Percentiles rank a stretch among this genome's conserved stretches.
Conservation (phyloP, 2,329 filamentous ascomycete species). For the Cladorrhinum sp. region DNA sequence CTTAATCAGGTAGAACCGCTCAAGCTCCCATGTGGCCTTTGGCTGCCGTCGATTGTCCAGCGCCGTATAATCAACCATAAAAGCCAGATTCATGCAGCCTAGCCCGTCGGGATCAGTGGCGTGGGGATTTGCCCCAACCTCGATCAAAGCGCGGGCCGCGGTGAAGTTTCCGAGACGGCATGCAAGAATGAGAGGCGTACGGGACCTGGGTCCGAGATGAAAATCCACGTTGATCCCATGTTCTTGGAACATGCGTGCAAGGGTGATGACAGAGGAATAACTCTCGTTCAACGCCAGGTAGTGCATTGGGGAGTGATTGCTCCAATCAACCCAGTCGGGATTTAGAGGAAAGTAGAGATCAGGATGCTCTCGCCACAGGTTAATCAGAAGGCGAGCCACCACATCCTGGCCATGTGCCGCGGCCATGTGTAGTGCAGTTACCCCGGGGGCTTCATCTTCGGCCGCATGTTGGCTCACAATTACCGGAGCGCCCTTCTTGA, state of each 20-base stretch:
- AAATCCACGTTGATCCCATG: neutral
- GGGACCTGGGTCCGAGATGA: neutral
- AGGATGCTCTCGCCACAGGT: neutral
- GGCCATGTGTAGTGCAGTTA: constrained; percentile 4
- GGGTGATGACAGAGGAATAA: neutral
- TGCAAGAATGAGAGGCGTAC: neutral
- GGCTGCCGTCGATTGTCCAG: neutral
- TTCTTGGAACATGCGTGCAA: neutral
- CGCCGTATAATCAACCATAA: neutral
- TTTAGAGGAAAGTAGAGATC: neutral
- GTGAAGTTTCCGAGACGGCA: neutral
- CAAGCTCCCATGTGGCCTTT: neutral
- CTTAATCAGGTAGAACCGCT: neutral
- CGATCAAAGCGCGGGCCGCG: neutral
- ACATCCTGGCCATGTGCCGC: neutral
- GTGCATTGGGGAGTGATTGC: neutral
- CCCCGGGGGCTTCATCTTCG: neutral
- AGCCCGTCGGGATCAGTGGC: neutral
- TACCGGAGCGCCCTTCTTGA: neutral
- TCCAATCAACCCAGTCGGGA: neutral
- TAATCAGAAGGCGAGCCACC: neutral
- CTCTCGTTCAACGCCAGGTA: neutral
- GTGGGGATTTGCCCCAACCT: neutral
- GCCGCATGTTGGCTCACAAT: neutral
- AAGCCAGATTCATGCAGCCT: neutral